These are phyloP conservation scores for Lactifluus volemus DNA, from an alignment of 768 basidiomycete genomes.

Conservation along the genomic window DNA sequence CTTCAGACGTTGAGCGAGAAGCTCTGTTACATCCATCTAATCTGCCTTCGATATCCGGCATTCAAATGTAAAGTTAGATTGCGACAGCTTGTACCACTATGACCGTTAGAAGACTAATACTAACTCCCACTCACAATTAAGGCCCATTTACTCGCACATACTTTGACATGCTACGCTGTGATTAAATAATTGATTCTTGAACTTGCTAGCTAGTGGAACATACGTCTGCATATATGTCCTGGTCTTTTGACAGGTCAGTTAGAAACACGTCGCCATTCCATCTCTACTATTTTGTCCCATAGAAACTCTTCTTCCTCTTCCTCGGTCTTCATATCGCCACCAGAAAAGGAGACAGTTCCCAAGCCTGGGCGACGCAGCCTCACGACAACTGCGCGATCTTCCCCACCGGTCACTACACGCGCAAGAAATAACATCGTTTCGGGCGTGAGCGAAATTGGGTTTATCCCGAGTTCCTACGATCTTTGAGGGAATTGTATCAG, in stretches of 20 bases:
- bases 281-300: constrained; percentile 9
- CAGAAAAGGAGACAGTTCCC: constrained; percentile 8
- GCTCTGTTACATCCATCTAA: background rate
- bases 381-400: constrained; percentile 22
- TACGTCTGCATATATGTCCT: background rate
- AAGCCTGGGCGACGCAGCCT: constrained; percentile 17
- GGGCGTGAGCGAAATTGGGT: constrained; percentile 50
- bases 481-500: background rate
- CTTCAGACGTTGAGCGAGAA: background rate
- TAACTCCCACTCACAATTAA: background rate
- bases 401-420: constrained; percentile 26
- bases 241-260: background rate
- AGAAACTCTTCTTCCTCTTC: constrained; percentile 13
- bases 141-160: background rate
- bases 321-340: constrained; percentile 2
- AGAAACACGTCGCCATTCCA: constrained; percentile 13
- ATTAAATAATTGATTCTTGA: background rate
- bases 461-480: constrained; percentile 47
- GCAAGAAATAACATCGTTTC: constrained; percentile 47
- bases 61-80: constrained; percentile 13
- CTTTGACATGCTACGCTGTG: background rate
- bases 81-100: background rate
- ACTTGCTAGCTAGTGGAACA: background rate
- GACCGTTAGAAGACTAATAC: constrained; percentile 4
- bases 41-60: background rate